These are phyloP conservation scores for Lepidium aucheri DNA, from an alignment of 345 rosid species.

Conservation along the genomic window DNA sequence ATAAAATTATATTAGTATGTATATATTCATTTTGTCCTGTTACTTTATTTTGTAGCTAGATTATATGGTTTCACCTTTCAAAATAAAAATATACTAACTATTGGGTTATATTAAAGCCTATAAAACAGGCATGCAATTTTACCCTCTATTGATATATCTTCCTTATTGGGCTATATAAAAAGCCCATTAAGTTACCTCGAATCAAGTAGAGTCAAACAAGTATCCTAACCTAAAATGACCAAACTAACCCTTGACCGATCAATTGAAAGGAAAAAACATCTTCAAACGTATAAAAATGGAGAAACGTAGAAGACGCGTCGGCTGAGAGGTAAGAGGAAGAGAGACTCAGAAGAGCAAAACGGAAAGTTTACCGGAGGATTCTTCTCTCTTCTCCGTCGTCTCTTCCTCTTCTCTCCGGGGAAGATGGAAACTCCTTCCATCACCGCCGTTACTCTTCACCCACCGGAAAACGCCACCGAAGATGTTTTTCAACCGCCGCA, in stretches of 20 bases:
- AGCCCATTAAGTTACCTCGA: background rate
- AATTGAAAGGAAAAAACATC: background rate
- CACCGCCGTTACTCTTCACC: slow-evolving; percentile 5
- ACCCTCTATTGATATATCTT: too few species aligned
- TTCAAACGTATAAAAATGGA: background rate
- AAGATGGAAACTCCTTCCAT: slow-evolving; percentile 30
- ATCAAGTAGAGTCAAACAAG: background rate
- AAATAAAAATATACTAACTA: too few species aligned
- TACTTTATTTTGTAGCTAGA: background rate
- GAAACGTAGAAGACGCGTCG: slow-evolving; percentile 9
- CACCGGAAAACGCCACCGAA: background rate
- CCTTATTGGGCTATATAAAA: background rate
- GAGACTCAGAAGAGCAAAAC: slow-evolving; percentile 3
- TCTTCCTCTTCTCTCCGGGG: slow-evolving; percentile 25
- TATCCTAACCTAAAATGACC: background rate
- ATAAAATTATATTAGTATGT: too few species aligned
- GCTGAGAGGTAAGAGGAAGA: slow-evolving; percentile 28
- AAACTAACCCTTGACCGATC: slow-evolving; percentile 11
- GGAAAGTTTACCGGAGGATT: background rate
- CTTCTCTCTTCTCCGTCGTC: slow-evolving; percentile 23
- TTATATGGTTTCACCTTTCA: background rate
- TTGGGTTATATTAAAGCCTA: background rate
- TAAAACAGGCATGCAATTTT: background rate
- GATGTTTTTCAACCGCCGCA: background rate
- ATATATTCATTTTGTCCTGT: too few species aligned